phyloP scores from a whole-genome alignment of 2,329 filamentous ascomycete genomes.

The Colletotrichum lentis region DNA sequence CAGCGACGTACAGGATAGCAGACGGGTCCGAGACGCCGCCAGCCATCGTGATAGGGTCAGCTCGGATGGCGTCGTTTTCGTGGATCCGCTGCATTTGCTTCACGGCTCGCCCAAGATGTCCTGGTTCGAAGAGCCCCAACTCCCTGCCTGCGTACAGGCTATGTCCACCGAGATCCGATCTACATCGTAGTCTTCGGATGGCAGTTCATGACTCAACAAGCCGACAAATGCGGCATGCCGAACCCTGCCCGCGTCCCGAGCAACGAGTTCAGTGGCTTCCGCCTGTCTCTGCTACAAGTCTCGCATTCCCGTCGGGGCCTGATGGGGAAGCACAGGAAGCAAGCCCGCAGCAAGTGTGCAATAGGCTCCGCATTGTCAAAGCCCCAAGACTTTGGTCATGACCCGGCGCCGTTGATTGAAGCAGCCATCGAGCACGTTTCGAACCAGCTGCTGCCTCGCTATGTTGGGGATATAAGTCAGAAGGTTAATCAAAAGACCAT shows the following conservation, averaged over 20 bases:
- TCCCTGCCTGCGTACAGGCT: too few relatives aligned
- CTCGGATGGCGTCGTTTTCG: background rate
- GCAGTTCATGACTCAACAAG: background rate
- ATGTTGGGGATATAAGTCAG: background rate
- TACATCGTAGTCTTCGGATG: background rate
- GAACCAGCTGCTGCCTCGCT: background rate
- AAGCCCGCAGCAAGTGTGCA: background rate
- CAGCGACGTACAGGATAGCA: slow-evolving; percentile 27
- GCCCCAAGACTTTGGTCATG: background rate
- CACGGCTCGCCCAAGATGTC: background rate
- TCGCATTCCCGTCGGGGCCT: background rate
- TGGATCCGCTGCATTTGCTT: background rate
- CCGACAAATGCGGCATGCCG: background rate
- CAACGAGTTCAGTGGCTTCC: background rate
- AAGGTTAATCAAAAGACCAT: background rate
- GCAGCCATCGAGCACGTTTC: background rate
- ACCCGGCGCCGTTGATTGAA: too few relatives aligned
- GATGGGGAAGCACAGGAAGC: too few relatives aligned
- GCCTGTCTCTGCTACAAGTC: background rate
- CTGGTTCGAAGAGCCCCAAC: background rate
- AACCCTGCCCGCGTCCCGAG: background rate
- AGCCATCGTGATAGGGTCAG: slow-evolving; percentile 20
- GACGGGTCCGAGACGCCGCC: slow-evolving; percentile 10
- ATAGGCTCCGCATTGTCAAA: background rate
- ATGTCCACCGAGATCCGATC: background rate